phyloP scores from a whole-genome alignment of 2,329 filamentous ascomycete genomes.

The Diaporthe aspalathi region DNA sequence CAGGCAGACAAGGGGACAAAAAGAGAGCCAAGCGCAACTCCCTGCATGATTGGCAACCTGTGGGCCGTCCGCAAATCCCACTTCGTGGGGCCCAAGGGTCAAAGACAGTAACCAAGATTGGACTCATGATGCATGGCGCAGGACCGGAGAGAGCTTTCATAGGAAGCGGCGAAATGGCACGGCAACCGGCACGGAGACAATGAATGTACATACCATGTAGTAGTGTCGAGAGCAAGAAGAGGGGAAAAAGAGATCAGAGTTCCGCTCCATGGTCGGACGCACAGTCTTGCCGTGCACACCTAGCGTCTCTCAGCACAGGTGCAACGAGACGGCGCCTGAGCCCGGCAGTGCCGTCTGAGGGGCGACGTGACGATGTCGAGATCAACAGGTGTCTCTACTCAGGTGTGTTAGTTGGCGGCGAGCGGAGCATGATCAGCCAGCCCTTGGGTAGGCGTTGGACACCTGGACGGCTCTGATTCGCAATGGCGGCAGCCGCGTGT shows the following conservation, averaged over 20 bases:
- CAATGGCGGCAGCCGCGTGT: constrained; percentile 7
- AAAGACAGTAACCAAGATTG: not conserved
- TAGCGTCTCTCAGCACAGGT: not conserved
- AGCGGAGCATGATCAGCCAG: constrained; percentile 37
- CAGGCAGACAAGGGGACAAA: not conserved
- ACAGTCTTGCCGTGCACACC: not conserved
- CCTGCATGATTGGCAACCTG: constrained; percentile 10
- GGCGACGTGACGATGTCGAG: not conserved
- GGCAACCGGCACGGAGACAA: not conserved
- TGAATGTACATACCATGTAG: too few species aligned
- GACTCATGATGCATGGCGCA: constrained; percentile 2
- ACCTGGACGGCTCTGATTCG: constrained; percentile 22
- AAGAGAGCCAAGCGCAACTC: constrained; percentile 31
- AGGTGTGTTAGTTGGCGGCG: constrained; percentile 19
- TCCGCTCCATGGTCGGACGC: not conserved
- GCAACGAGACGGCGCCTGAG: not conserved
- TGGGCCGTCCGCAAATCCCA: constrained; percentile 7
- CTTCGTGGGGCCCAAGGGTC: not conserved
- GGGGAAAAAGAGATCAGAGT: not conserved
- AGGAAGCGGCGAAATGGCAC: constrained; percentile 6
- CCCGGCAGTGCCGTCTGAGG: constrained; percentile 34
- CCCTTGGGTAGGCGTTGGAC: constrained; percentile 13
- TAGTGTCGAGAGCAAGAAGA: too few species aligned
- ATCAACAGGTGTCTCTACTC: constrained; percentile 3
- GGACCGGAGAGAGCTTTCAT: not conserved